Evolutionary conservation across 2,329 filamentous ascomycete species (phyloP).

Genomic region (Microdochium trichocladiopsis): DNA sequence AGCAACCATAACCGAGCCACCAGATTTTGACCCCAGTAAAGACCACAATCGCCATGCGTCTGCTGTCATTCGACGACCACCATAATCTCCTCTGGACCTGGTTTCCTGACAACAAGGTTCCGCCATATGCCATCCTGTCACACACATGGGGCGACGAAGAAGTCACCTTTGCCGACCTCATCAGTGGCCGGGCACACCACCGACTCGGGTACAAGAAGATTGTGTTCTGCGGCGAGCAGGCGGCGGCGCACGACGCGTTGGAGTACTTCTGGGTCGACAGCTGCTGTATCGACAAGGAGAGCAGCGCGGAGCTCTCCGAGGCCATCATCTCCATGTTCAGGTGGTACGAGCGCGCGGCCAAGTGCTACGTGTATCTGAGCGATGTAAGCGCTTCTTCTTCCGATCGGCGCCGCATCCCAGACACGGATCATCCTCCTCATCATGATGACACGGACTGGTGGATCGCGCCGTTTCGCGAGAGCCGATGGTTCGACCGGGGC

Average conservation of each 20-base stretch:
- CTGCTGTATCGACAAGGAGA: not conserved
- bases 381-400: not conserved
- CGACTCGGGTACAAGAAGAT: not conserved
- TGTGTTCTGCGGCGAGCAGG: not conserved
- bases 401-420: not conserved
- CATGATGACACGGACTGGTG: not conserved
- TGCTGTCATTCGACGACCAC: not conserved
- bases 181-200: not conserved
- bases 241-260: not conserved
- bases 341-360: not conserved
- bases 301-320: not conserved
- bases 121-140: constrained; percentile 17
- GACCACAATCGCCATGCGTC: not conserved
- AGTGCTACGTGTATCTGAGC: not conserved
- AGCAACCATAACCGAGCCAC: not conserved
- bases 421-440: constrained; percentile 3
- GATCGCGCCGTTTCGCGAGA: not conserved
- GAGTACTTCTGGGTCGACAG: not conserved
- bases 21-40: not conserved
- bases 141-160: constrained; percentile 16
- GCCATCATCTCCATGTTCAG: not conserved
- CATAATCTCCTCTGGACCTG: not conserved
- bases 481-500: not conserved
- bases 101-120: constrained; percentile 4
- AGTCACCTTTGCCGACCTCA: constrained; percentile 14